Percentiles rank a stretch among this genome's conserved stretches.
These are phyloP conservation scores for Mortierella sp. DNA, from an alignment of 371 early-diverging fungal species.

Conservation along the genomic window DNA sequence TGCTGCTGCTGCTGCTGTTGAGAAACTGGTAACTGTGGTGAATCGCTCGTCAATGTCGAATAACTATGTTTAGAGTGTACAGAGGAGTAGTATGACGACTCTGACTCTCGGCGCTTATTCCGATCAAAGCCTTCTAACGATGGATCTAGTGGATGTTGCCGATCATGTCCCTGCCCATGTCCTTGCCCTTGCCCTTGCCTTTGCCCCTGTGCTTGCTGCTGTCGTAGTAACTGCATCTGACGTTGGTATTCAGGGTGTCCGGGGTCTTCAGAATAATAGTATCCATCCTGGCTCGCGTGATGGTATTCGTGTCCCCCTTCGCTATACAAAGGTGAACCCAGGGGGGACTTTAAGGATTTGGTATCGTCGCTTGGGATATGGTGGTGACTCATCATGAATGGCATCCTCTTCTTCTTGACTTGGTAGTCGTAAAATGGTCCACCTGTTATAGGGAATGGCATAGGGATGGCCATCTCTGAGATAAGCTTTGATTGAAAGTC, in stretches of 20 bases:
- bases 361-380: not conserved
- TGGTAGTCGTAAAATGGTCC: slow-evolving; percentile 37
- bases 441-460: slow-evolving; percentile 41
- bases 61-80: not conserved
- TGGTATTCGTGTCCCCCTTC: slow-evolving; percentile 27
- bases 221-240: slow-evolving; percentile 1
- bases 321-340: slow-evolving; percentile 15
- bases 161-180: not conserved
- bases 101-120: not conserved
- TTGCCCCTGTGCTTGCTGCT: not conserved
- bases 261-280: slow-evolving; percentile 7
- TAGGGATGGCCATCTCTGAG: slow-evolving; percentile 39
- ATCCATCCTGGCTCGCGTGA: slow-evolving; percentile 3
- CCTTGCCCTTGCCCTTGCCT: not conserved
- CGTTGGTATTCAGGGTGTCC: not conserved
- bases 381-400: slow-evolving; percentile 15
- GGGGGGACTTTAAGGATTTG: not conserved
- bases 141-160: not conserved
- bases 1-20: not conserved
- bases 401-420: slow-evolving; percentile 28
- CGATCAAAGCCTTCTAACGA: not conserved
- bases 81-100: not conserved
- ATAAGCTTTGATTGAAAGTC: slow-evolving; percentile 30
- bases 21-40: not conserved
- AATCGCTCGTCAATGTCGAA: not conserved